Conservation (phyloP, 345 rosid species). For the Corchorus capsularis region DNA sequence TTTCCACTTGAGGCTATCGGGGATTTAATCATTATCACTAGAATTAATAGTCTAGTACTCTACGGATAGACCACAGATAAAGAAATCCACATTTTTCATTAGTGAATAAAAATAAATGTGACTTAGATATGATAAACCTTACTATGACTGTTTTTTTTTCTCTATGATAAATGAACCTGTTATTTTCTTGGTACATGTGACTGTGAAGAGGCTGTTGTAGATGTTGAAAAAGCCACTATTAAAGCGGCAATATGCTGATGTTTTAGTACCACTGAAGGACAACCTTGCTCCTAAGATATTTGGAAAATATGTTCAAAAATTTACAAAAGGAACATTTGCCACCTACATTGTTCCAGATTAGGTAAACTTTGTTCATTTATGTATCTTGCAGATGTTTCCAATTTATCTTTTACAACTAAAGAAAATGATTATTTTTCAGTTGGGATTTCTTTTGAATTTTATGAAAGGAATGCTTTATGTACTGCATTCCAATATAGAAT, state of each 20-base stretch:
- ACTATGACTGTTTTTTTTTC: too few species aligned
- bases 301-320: slow-evolving; percentile 84
- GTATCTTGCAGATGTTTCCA: slow-evolving; percentile 5
- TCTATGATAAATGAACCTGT: neutral
- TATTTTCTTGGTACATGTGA: slow-evolving; percentile 11
- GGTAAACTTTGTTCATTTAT: slow-evolving; percentile 42
- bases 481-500: slow-evolving; percentile 72
- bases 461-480: slow-evolving; percentile 84
- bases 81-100: too few species aligned
- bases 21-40: too few species aligned
- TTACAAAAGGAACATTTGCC: slow-evolving; percentile 72
- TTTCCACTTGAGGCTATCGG: too few species aligned
- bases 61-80: too few species aligned
- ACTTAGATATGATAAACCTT: too few species aligned
- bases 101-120: too few species aligned
- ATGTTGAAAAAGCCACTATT: slow-evolving; percentile 76
- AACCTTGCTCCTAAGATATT: slow-evolving; percentile 66
- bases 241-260: slow-evolving; percentile 87
- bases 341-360: slow-evolving; percentile 75
- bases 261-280: slow-evolving; percentile 80
- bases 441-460: slow-evolving; percentile 87
- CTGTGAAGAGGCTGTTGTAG: slow-evolving; percentile 85
- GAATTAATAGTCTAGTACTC: too few species aligned
- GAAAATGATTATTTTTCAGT: slow-evolving; percentile 42
- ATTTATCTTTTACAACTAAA: slow-evolving; percentile 11